Evolutionary conservation across 495 filamentous ascomycete genomes (phyloP).

Genomic region (Podospora australis): DNA sequence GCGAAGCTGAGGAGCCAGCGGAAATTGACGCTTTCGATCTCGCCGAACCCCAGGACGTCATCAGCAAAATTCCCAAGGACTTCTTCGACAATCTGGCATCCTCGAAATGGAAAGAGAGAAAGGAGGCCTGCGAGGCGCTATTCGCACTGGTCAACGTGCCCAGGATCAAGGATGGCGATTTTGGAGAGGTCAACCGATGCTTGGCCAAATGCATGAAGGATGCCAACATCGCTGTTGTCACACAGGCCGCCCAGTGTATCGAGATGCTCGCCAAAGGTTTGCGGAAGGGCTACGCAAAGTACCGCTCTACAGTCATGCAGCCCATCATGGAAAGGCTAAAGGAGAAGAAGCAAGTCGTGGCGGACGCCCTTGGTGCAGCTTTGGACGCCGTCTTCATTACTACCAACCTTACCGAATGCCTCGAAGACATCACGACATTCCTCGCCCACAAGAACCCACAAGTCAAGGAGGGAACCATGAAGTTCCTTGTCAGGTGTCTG

Average conservation of each 20-base stretch:
- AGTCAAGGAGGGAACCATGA: slow-evolving; percentile 89
- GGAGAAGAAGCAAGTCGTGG: slow-evolving; percentile 88
- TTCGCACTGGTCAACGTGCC: slow-evolving; percentile 74
- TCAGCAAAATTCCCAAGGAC: slow-evolving; percentile 74
- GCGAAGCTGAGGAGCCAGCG: slow-evolving; percentile 58
- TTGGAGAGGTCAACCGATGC: slow-evolving; percentile 69
- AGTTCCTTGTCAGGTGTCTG: slow-evolving; percentile 82
- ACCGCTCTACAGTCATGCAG: slow-evolving; percentile 68
- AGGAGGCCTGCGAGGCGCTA: slow-evolving; percentile 85
- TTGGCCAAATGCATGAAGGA: slow-evolving; percentile 98
- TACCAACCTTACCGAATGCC: slow-evolving; percentile 70
- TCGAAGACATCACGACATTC: slow-evolving; percentile 83
- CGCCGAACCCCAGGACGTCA: slow-evolving; percentile 80
- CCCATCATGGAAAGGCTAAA: slow-evolving; percentile 93
- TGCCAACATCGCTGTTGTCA: slow-evolving; percentile 92
- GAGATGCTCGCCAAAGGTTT: slow-evolving; percentile 88
- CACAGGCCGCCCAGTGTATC: slow-evolving; percentile 87
- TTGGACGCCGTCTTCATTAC: slow-evolving; percentile 80
- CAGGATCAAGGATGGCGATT: slow-evolving; percentile 85
- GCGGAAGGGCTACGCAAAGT: slow-evolving; percentile 69
- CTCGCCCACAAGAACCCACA: slow-evolving; percentile 94
- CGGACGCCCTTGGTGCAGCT: slow-evolving; percentile 79
- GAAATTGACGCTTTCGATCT: slow-evolving; percentile 83
- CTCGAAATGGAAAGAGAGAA: slow-evolving; percentile 97
- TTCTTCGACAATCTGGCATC: slow-evolving; percentile 77